Base-by-base conservation (phyloP, 176 grass and related monocot genomes). In the Paspalum notatum region DNA sequence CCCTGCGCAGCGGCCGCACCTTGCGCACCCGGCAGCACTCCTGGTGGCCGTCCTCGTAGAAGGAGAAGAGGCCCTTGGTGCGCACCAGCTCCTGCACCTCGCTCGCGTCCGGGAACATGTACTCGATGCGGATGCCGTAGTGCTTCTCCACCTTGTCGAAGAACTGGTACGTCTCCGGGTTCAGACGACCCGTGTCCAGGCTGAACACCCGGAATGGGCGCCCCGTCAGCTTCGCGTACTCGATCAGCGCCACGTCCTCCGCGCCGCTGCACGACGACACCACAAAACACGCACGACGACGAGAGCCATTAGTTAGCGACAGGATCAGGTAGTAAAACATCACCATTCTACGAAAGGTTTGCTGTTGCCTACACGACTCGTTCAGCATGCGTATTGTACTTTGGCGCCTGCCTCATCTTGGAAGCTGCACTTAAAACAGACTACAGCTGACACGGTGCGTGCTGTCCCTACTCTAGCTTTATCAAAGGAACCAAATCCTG, bases 41-140 rank as follows among this genome's bases (percentile, higher is more conserved):
- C 79, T 98, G 96, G 88, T 98, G 96, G 12, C 96, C 92, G 57
- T 93, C 96, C 75, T 99, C 86, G 42, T 98, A 98, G 84, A 98
- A 98, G 10, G 95, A 98, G 90, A 98, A 98, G 80, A 98, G 91
- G 20, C 95, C 95, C 84, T 98, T 98, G 78, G 27, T 89, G 63
- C 90, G 85, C 61, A 98, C 96, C 51, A 98, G 86, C 41, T 32
- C 84, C 76, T 98, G 92, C 40, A 95, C 96, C 85, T 98, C 96
- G 20, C 68, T 43, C 6, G 96, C 26, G 41, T 98, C 96, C 4
- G 96, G 96, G 69, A 98, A 98, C 88, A 87, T 93, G 90, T 98
- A 98, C 84, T 98, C 96, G 59, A 98, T 98, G 75, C 17, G 88
- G 84, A 98, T 98, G 79, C 71, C 79, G 62, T 95, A 98, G 80